Evolutionary conservation across 306 rosid genomes (phyloP).

Genomic region (Cyclanthera cordifolia): DNA sequence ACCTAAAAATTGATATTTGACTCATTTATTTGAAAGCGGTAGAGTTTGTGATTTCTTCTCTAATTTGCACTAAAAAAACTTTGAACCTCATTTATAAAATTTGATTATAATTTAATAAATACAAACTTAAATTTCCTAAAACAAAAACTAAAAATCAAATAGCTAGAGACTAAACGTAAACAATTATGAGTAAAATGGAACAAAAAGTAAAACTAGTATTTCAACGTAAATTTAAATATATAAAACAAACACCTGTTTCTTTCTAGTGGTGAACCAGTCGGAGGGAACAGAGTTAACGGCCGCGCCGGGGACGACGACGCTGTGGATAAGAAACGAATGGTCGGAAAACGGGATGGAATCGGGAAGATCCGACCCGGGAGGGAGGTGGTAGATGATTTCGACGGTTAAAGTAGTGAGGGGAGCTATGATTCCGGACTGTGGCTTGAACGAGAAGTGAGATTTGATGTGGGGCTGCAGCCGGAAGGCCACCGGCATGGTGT

Average conservation of each 20-base stretch:
- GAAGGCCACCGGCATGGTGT: conserved; percentile 91
- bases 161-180: too few relatives aligned
- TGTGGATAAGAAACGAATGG: conserved; percentile 67
- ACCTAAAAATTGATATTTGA: too few relatives aligned
- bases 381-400: conserved; percentile 47
- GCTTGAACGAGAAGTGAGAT: conserved; percentile 49
- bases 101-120: too few relatives aligned
- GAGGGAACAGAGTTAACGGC: conserved; percentile 48
- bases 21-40: too few relatives aligned
- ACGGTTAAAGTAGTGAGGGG: conserved; percentile 49
- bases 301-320: conserved; percentile 78
- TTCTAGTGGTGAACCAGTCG: conserved; percentile 64
- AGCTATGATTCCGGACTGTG: conserved; percentile 64
- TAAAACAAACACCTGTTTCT: conserved; percentile 76
- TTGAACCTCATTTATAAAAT: too few relatives aligned
- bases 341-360: conserved; percentile 45
- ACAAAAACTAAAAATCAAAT: too few relatives aligned
- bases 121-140: too few relatives aligned
- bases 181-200: too few relatives aligned
- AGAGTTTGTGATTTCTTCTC: too few relatives aligned
- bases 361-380: conserved; percentile 41
- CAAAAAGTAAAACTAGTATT: too few relatives aligned
- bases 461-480: conserved; percentile 52
- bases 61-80: too few relatives aligned
- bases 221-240: too few relatives aligned